Conservation (phyloP, 164 flowering plant genomes). For the Taxillus chinensis region DNA sequence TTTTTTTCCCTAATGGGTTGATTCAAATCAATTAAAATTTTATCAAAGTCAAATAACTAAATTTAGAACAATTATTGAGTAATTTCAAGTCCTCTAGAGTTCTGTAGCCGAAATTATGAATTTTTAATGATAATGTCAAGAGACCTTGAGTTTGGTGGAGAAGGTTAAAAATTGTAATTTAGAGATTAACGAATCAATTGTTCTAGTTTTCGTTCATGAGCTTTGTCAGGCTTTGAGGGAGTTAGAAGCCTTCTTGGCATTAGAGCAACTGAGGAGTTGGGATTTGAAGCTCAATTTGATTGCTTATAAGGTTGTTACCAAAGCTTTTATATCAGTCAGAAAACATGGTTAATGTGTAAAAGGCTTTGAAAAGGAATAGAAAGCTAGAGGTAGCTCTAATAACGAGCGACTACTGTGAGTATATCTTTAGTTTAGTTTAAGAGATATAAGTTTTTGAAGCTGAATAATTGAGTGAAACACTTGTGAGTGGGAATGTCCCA, state of each 20-base stretch:
- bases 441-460: constrained; percentile 52
- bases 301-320: constrained; percentile 67
- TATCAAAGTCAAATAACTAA: too few relatives aligned
- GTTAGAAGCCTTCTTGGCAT: constrained; percentile 37
- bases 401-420: constrained; percentile 53
- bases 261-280: constrained; percentile 65
- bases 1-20: too few relatives aligned
- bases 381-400: constrained; percentile 89
- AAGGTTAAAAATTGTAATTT: constrained; percentile 23
- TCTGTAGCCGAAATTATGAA: too few relatives aligned
- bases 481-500: constrained; percentile 64
- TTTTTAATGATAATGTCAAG: background rate
- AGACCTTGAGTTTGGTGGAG: constrained; percentile 38
- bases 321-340: constrained; percentile 38
- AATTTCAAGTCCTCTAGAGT: too few relatives aligned
- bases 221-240: constrained; percentile 43
- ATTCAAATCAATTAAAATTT: too few relatives aligned
- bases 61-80: too few relatives aligned
- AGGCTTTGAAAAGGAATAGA: constrained; percentile 69
- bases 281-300: constrained; percentile 87
- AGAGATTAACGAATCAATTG: constrained; percentile 51
- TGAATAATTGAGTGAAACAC: constrained; percentile 59
- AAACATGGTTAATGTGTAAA: constrained; percentile 33
- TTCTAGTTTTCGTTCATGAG: constrained; percentile 66
- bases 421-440: constrained; percentile 47